Conservation (phyloP, 176 grass and related monocot species). For the Triticum timopheevii region DNA sequence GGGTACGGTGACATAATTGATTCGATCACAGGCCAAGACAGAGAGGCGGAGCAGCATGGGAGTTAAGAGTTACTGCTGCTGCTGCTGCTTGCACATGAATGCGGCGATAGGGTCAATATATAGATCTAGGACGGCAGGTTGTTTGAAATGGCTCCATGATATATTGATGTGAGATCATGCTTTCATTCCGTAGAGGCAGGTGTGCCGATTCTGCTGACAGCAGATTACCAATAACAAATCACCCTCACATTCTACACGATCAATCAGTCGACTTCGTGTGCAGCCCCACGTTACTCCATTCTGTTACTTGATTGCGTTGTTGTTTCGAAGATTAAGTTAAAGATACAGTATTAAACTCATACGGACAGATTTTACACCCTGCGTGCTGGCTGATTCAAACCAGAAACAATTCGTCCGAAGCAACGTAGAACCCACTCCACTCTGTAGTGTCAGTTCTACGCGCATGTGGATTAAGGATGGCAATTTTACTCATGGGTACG, state of each 20-base stretch:
- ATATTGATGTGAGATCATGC: neutral
- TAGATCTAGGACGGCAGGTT: neutral
- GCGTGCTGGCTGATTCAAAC: neutral
- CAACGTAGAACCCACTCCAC: neutral
- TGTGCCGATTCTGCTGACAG: neutral
- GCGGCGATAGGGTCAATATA: neutral
- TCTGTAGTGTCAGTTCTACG: neutral
- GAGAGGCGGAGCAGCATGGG: neutral
- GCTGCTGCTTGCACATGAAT: neutral
- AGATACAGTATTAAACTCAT: neutral
- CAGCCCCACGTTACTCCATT: slow-evolving; percentile 23
- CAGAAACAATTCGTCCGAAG: neutral
- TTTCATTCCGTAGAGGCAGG: neutral
- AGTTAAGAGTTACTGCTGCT: neutral
- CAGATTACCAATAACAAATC: neutral
- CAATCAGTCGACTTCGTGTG: neutral
- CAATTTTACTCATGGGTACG: too few species aligned
- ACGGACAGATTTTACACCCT: neutral
- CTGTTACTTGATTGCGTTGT: neutral
- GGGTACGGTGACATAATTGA: neutral
- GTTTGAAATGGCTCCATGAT: neutral
- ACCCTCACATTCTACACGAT: neutral
- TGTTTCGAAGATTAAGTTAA: neutral
- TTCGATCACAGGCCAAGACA: neutral
- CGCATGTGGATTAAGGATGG: neutral